Base-by-base conservation (phyloP, 441 rosid genomes). In the Melianthus villosus region DNA sequence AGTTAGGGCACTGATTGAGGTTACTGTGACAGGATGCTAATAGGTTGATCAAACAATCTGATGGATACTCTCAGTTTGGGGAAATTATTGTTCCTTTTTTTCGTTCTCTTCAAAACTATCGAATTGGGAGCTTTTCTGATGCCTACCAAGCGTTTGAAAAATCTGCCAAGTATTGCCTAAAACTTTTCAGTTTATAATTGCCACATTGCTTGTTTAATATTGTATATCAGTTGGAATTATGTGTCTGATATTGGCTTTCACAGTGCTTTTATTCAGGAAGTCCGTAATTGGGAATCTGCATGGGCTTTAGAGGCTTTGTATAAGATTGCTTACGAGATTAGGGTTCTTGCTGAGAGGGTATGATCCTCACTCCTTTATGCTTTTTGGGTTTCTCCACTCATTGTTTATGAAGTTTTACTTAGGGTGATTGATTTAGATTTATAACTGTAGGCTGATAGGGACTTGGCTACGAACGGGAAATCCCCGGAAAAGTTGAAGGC, bases 241-340 rank as follows among this genome's bases (percentile, higher is more conserved):
- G n/a, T n/a, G n/a, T n/a, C n/a, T n/a, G n/a, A n/a, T n/a, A n/a
- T n/a, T n/a, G n/a, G n/a, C n/a, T n/a, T n/a, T n/a, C n/a, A 47
- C 66, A 89, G 95, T 47, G 87, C 89, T 40, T 84, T 84, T 48
- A 55, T 75, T 62, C 97, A 83, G 70, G 97, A 87, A 76, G 83
- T 87, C 56, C 67, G 97, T 54, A 87, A 81, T 57, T 87, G 97
- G 95, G 95, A 83, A 48, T 84, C 96, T 0, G 72, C 94, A 1
- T 84, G 94, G 96, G 97, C 96, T 12, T 58, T 89, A 61, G 86
- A 84, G 60, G 73, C 96, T 18, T 46, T 89, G 30, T 81, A 74
- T 67, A 83, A 66, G 6, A 58, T 84, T 62, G 81, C 77, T 43
- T 87, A 80, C 48, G 95, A 80, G 57, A 77, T 80, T 54, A 71